Evolutionary conservation across 192 early-diverging fungal species (phyloP).

Genomic region (Oehlia diaphana): DNA sequence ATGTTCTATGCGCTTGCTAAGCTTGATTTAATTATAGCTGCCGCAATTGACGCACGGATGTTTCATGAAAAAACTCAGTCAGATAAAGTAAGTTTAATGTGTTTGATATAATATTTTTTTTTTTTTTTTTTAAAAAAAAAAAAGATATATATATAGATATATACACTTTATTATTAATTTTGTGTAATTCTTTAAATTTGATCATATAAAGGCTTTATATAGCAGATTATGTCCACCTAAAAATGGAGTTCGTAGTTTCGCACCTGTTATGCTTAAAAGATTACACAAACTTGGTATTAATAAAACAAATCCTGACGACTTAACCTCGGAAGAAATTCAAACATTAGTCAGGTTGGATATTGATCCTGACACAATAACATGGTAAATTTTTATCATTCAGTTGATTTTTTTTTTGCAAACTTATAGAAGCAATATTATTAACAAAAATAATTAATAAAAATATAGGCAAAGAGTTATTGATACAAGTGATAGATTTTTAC

Average conservation of each 20-base stretch:
- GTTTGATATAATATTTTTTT: too few relatives aligned
- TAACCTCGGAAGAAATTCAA: slow-evolving; percentile 76
- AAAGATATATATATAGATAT: too few relatives aligned
- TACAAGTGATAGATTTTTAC: slow-evolving; percentile 95
- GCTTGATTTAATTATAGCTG: slow-evolving; percentile 52
- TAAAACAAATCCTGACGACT: slow-evolving; percentile 74
- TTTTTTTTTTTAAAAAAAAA: too few relatives aligned
- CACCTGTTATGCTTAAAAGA: slow-evolving; percentile 84
- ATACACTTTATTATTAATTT: too few relatives aligned
- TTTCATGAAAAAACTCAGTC: slow-evolving; percentile 93
- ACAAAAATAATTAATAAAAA: background rate
- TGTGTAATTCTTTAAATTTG: background rate
- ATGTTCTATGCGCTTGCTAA: background rate
- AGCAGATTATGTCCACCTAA: slow-evolving; percentile 85
- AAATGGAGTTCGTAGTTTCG: slow-evolving; percentile 82
- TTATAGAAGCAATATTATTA: background rate
- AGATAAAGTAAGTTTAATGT: slow-evolving; percentile 45
- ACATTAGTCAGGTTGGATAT: slow-evolving; percentile 92
- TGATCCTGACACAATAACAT: slow-evolving; percentile 91
- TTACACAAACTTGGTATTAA: slow-evolving; percentile 78
- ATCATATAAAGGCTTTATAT: slow-evolving; percentile 63
- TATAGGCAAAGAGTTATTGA: slow-evolving; percentile 83
- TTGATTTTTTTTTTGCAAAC: background rate
- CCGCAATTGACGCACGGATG: slow-evolving; percentile 95
- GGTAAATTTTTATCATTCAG: slow-evolving; percentile 41